Conservation (phyloP, 441 rosid genomes). For the Manihot esculenta region DNA sequence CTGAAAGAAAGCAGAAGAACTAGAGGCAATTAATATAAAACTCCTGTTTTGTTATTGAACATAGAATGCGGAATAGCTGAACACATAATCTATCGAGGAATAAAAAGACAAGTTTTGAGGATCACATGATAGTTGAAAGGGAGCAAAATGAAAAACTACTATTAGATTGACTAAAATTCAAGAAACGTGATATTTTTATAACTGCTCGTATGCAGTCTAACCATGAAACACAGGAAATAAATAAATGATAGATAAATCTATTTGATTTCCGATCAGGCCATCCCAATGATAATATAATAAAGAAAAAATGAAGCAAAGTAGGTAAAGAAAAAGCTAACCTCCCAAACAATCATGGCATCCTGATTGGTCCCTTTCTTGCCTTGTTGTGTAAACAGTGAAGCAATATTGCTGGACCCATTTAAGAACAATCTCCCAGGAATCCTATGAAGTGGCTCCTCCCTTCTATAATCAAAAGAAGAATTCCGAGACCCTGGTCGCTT, state of each 20-base stretch:
- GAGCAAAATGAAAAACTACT: background rate
- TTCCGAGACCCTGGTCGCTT: slow-evolving; percentile 61
- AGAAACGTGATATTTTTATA: background rate
- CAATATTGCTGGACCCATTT: slow-evolving; percentile 77
- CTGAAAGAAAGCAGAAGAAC: background rate
- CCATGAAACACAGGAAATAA: slow-evolving; percentile 6
- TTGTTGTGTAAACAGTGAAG: slow-evolving; percentile 85
- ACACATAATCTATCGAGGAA: no score
- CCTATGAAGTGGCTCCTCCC: slow-evolving; percentile 67
- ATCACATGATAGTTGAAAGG: background rate
- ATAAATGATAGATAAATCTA: no score
- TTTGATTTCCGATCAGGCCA: background rate
- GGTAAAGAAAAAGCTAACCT: slow-evolving; percentile 53
- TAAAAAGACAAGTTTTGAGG: no score
- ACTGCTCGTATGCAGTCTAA: slow-evolving; percentile 13
- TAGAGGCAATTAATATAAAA: background rate
- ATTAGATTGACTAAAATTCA: background rate
- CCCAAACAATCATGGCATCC: slow-evolving; percentile 99
- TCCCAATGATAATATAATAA: background rate
- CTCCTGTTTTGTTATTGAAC: background rate
- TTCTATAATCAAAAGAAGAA: slow-evolving; percentile 62
- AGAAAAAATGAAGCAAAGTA: slow-evolving; percentile 6
- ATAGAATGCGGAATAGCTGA: no score
- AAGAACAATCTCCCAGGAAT: slow-evolving; percentile 79
- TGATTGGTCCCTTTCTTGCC: slow-evolving; percentile 99